These are phyloP conservation scores for Leptographium galeiforme DNA, from an alignment of 2,329 filamentous ascomycete genomes.

Conservation along the genomic window DNA sequence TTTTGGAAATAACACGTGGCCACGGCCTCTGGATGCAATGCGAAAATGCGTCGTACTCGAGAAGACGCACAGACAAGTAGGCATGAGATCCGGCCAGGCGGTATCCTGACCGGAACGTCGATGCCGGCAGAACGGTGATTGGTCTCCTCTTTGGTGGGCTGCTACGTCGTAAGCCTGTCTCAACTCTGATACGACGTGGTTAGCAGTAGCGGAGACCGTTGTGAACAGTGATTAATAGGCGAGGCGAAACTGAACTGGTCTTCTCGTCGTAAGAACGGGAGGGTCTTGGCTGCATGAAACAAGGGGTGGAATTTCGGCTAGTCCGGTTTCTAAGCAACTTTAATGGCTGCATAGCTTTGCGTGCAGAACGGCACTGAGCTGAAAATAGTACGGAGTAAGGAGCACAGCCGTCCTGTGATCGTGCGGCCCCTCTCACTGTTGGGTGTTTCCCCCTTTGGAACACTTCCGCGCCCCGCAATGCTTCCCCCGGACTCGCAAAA, in stretches of 20 bases:
- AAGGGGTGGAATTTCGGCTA: background rate
- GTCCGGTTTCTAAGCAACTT: background rate
- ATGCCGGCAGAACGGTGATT: too few relatives aligned
- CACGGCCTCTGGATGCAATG: background rate
- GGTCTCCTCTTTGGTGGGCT: too few relatives aligned
- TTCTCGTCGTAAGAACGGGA: too few relatives aligned
- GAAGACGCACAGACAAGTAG: background rate
- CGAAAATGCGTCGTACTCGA: background rate
- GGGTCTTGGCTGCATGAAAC: background rate
- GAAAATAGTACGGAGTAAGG: background rate
- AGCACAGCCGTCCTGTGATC: background rate
- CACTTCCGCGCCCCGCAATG: too few relatives aligned
- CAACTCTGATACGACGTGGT: too few relatives aligned
- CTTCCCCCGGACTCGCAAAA: background rate
- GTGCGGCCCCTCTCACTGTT: too few relatives aligned
- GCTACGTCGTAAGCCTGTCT: background rate
- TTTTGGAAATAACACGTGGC: background rate
- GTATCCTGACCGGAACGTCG: background rate
- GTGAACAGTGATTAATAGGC: too few relatives aligned
- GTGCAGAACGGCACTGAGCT: background rate
- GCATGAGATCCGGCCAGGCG: background rate
- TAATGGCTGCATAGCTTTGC: background rate
- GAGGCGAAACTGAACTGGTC: too few relatives aligned
- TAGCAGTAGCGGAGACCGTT: too few relatives aligned
- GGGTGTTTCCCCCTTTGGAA: too few relatives aligned